Conservation (phyloP, 345 rosid genomes). For the Cardamine resedifolia region DNA sequence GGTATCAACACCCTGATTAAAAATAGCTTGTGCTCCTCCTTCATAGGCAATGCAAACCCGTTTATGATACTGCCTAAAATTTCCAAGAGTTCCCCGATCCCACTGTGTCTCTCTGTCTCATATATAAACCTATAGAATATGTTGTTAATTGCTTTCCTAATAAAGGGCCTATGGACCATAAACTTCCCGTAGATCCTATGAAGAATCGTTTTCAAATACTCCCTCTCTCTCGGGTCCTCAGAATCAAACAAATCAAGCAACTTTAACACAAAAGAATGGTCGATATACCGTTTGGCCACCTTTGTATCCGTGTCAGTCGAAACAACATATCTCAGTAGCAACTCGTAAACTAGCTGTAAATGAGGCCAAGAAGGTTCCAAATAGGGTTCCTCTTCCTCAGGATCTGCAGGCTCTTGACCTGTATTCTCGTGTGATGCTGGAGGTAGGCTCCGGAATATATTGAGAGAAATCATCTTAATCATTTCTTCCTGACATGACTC, state of each 20-base stretch:
- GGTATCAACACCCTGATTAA: constrained; percentile 88
- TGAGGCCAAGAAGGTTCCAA: constrained; percentile 93
- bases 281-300: constrained; percentile 82
- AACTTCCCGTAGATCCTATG: constrained; percentile 93
- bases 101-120: constrained; percentile 88
- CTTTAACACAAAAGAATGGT: constrained; percentile 82
- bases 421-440: constrained; percentile 80
- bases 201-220: constrained; percentile 83
- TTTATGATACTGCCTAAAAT: constrained; percentile 89
- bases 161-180: constrained; percentile 89
- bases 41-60: constrained; percentile 96
- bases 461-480: constrained; percentile 71
- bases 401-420: constrained; percentile 74
- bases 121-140: constrained; percentile 84
- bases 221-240: constrained; percentile 85
- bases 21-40: constrained; percentile 88
- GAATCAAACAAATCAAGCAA: constrained; percentile 89
- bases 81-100: constrained; percentile 84
- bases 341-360: constrained; percentile 85
- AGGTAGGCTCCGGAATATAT: constrained; percentile 72
- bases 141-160: constrained; percentile 82
- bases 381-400: constrained; percentile 92
- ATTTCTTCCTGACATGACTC: constrained; percentile 85
- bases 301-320: constrained; percentile 83
- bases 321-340: constrained; percentile 75